Evolutionary conservation across 2,329 filamentous ascomycete species (phyloP), one percentile per base, ranked within the genome.

Genomic region (Aspergillus ruber): DNA sequence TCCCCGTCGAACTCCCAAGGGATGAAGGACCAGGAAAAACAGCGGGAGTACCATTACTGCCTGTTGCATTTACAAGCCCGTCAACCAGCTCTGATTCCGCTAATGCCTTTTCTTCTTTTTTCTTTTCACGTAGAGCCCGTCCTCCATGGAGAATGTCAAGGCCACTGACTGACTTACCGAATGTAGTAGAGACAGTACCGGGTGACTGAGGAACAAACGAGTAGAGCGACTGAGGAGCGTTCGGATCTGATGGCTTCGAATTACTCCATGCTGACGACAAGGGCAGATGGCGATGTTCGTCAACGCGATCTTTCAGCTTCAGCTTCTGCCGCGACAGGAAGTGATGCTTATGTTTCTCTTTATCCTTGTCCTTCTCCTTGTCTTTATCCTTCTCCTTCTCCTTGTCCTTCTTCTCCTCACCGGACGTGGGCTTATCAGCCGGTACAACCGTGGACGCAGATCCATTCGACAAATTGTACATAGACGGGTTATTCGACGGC

Each of bases 151-250:
- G 77, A 21, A 91, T 71, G 66, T 91, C 88, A 39, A 91, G 73
- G 0, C 86, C 86, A 50, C 86, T 91, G 61, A 93, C 86, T 3
- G 85, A 86, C 69, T 93, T 94, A 33, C 84, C 78, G 64, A 97
- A 95, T 1, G 77, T 68, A 6, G 72, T 76, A 27, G 74, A 71
- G n/a, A 74, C 72, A 29, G 79, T 76, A 7, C 75, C 77, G 3
- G 82, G 82, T 2, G 82, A 84, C 3, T 82, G 77, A 1, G 83
- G 82, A 1, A 79, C 77, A 57, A 86, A 86, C 0, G 78, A 83
- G 62, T 85, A 85, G 3, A 85, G 68, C 2, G 82, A 82, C 48
- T 82, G 75, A 3, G 82, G 79, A 23, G 80, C 79, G 54, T 74
- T 80, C 6, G 82, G 79, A 59, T 85, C 81, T 1, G 80, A 77